Conservation (phyloP, 768 basidiomycete genomes). For the Boletus speciosus region DNA sequence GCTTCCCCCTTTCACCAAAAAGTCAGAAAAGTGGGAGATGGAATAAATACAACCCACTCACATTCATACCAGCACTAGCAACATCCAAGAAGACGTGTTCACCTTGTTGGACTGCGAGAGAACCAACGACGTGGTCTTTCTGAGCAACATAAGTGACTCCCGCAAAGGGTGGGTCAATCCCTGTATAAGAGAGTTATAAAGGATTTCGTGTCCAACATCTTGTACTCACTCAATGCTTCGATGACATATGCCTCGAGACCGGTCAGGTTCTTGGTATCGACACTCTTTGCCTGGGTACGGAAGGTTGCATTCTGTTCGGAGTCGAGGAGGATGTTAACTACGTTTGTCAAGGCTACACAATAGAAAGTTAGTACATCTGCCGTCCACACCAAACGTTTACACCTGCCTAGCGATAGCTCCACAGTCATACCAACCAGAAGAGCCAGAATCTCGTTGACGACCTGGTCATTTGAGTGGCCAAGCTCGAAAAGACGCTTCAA, state of each 20-base stretch:
- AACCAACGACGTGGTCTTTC: slow-evolving; percentile 43
- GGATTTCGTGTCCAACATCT: background rate
- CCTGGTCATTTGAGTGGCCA: slow-evolving; percentile 54
- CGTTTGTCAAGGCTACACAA: slow-evolving; percentile 55
- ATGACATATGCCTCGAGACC: slow-evolving; percentile 54
- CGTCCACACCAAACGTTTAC: background rate
- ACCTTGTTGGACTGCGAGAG: slow-evolving; percentile 40
- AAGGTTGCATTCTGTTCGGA: slow-evolving; percentile 41
- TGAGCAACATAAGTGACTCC: slow-evolving; percentile 60
- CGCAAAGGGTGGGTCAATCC: slow-evolving; percentile 69
- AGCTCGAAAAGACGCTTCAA: slow-evolving; percentile 55
- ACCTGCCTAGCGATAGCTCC: slow-evolving; percentile 65
- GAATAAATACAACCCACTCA: slow-evolving; percentile 32
- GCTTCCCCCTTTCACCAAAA: slow-evolving; percentile 39
- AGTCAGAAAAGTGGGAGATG: background rate
- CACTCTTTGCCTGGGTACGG: slow-evolving; percentile 30
- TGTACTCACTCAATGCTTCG: slow-evolving; percentile 65
- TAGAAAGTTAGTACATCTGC: background rate
- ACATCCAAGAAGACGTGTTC: slow-evolving; percentile 64
- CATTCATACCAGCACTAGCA: slow-evolving; percentile 52
- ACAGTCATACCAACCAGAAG: slow-evolving; percentile 64
- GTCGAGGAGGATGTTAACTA: slow-evolving; percentile 62
- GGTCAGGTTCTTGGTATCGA: slow-evolving; percentile 34
- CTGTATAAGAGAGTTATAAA: slow-evolving; percentile 33
- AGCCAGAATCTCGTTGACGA: slow-evolving; percentile 69